A percentile compares a stretch with the other conserved stretches of the same genome.
Evolutionary conservation across 208 protist genomes (phyloP).

Genomic region (Trypanosoma theileri): DNA sequence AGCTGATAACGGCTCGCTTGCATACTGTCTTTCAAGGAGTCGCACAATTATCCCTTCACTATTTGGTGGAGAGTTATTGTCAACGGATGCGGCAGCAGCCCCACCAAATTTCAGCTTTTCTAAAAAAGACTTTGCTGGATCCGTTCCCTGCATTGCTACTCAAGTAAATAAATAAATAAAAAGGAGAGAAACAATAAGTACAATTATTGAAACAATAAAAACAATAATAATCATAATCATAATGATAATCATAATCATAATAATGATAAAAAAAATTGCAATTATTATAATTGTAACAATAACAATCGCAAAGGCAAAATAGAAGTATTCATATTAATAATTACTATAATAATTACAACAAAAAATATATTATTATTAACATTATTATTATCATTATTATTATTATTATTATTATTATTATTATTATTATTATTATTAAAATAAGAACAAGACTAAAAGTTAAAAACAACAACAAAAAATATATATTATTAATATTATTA

Average conservation of each 20-base stretch:
- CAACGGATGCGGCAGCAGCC: constrained; percentile 27
- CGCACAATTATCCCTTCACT: constrained; percentile 52
- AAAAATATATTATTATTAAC: too few relatives aligned
- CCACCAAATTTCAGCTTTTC: constrained; percentile 63
- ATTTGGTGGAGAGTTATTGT: constrained; percentile 66
- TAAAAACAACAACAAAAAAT: too few relatives aligned
- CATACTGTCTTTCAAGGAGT: constrained; percentile 55
- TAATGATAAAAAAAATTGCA: too few relatives aligned
- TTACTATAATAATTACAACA: too few relatives aligned
- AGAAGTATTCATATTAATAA: too few relatives aligned
- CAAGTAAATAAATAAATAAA: constrained; percentile 16
- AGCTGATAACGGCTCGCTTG: constrained; percentile 47
- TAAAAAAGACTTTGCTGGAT: constrained; percentile 47
- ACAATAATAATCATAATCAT: constrained; percentile 2
- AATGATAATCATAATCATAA: too few relatives aligned
- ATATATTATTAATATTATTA: too few relatives aligned
- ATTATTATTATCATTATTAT: too few relatives aligned
- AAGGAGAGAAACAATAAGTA: constrained; percentile 11
- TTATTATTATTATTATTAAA: too few relatives aligned
- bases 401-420: too few relatives aligned
- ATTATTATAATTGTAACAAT: not conserved
- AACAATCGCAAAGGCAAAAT: constrained; percentile 22
- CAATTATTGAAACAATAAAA: not conserved
- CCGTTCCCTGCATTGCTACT: constrained; percentile 23
- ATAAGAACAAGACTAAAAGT: too few relatives aligned